A percentile compares a stretch with the other conserved stretches of the same genome.
These are phyloP conservation scores for Musa acuminata DNA, from an alignment of 176 grass and related monocot species.

Conservation along the genomic window DNA sequence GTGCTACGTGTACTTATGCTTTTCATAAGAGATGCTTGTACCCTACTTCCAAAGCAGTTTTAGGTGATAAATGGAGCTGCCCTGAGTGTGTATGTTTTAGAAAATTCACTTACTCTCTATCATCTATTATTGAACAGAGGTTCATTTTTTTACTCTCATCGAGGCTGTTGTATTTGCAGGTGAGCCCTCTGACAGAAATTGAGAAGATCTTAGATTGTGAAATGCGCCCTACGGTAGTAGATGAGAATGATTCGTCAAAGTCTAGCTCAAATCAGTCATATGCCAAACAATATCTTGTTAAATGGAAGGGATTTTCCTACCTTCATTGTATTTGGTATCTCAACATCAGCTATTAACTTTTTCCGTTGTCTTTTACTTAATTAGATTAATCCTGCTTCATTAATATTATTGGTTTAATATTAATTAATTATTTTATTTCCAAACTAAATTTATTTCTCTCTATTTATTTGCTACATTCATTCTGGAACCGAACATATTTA, in stretches of 20 bases:
- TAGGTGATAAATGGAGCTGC: conserved; percentile 78
- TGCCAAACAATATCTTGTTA: conserved; percentile 73
- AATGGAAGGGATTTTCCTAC: conserved; percentile 94
- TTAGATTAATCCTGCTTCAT: not conserved
- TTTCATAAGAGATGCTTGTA: conserved; percentile 86
- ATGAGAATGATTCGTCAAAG: conserved; percentile 40
- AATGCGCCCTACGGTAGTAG: conserved; percentile 22
- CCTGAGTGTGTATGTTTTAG: conserved; percentile 75
- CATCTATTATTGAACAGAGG: not conserved
- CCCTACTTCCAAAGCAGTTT: conserved; percentile 50
- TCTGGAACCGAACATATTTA: not conserved
- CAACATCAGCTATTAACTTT: conserved; percentile 6
- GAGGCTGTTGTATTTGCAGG: conserved; percentile 38
- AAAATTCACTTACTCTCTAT: not conserved
- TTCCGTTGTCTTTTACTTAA: conserved; percentile 11
- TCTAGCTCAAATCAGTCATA: conserved; percentile 41
- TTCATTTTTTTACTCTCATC: conserved; percentile 12
- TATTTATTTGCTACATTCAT: not conserved
- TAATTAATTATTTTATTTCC: not conserved
- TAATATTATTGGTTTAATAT: not conserved
- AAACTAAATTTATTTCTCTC: not conserved
- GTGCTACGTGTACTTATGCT: conserved; percentile 81
- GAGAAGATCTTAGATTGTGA: conserved; percentile 94
- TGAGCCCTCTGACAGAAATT: conserved; percentile 81
- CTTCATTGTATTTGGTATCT: conserved; percentile 91